These are phyloP conservation scores for Colletotrichum echinochloae DNA, from an alignment of 2,329 filamentous ascomycete species.

Conservation along the genomic window DNA sequence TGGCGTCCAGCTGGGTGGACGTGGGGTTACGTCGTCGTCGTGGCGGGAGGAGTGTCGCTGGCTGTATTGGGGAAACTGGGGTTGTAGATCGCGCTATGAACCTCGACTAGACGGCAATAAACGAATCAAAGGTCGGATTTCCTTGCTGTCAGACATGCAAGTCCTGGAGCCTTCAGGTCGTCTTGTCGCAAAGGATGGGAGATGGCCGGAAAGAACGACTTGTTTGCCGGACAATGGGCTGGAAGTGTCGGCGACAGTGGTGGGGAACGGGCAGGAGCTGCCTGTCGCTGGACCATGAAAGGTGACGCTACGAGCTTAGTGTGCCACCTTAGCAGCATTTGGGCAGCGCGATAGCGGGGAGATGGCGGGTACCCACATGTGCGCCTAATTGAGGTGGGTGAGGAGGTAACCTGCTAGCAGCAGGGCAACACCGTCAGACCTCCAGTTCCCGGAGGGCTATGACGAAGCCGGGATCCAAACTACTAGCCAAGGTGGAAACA, in stretches of 20 bases:
- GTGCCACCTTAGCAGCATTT: conserved; percentile 12
- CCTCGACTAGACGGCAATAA: not conserved
- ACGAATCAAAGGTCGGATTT: not conserved
- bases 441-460: conserved; percentile 36
- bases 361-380: conserved; percentile 21
- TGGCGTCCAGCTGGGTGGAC: conserved; percentile 43
- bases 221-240: conserved; percentile 30
- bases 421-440: conserved; percentile 29
- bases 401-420: conserved; percentile 36
- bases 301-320: conserved; percentile 37
- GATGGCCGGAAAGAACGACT: conserved; percentile 26
- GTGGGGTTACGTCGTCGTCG: conserved; percentile 40
- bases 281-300: conserved; percentile 29
- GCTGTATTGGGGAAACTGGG: not conserved
- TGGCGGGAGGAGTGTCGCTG: conserved; percentile 4
- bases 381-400: not conserved
- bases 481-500: not conserved
- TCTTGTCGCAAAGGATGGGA: conserved; percentile 27
- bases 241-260: conserved; percentile 38
- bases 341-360: conserved; percentile 33
- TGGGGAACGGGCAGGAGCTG: conserved; percentile 38
- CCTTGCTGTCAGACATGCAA: not conserved
- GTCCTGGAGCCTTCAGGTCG: conserved; percentile 2
- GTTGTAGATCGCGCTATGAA: conserved; percentile 3
- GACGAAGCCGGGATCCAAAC: conserved; percentile 37